Evolutionary conservation across 352 stramenopile genomes (phyloP), one percentile per base, ranked within the genome.

Genomic region (Blastocystis sp.): DNA sequence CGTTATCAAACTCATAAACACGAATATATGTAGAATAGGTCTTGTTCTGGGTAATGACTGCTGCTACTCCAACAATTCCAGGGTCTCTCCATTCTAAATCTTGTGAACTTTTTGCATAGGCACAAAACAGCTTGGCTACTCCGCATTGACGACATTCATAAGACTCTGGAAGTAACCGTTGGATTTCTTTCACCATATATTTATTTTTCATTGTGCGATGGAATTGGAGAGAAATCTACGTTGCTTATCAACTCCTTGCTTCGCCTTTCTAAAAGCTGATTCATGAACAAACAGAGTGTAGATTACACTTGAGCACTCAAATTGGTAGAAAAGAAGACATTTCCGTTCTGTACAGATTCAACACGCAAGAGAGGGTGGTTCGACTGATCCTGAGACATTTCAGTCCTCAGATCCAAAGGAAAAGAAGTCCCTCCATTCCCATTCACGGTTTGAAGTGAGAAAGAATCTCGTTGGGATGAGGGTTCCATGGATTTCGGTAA

Each of bases 1-100:
- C 71, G 21, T 83, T 43, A 12, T 83, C 71, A 61, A 83, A 83
- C 71, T 83, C 71, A 43, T 83, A 83, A n/a, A 83, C 27, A 19
- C 71, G 49, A 49, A 83, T 57, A 42, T 66, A 83, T 12, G 71
- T 83, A 14, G 71, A 57, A 83, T 27, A 39, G 35, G 71, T 66
- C 6, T 83, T n/a, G 14, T 37, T 11, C 11, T 66, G 21, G 14
- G 39, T 27, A 27, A 83, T 83, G 12, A 83, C 21, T 11, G 71
- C 71, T 4, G 49, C 71, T 52, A 83, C 58, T 42, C 71, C 71
- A 27, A 65, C 46, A 66, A 67, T 83, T 42, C 27, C 71, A 21
- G 51, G 51, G 37, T 83, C 71, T 27, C 49, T 65, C 71, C 71
- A 83, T 42, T 83, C 71, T 14, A 37, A 54, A 42, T 83, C 71